A percentile compares a stretch with the other conserved stretches of the same genome.
Evolutionary conservation across 768 basidiomycete genomes (phyloP).

Genomic region (Imleria badia): DNA sequence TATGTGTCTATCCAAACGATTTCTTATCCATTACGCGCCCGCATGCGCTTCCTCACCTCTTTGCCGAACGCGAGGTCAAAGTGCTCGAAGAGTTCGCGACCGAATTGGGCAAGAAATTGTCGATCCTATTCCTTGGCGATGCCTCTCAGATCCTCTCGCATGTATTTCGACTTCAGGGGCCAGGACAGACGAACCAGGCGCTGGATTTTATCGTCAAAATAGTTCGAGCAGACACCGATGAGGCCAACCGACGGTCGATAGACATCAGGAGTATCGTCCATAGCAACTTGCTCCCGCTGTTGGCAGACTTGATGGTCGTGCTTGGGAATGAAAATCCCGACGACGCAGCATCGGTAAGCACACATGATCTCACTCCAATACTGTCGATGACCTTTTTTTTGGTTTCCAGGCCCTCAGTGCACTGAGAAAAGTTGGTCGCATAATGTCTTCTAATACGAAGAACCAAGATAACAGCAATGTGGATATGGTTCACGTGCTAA

Average conservation of each 20-base stretch:
- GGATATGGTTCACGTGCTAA: slow-evolving; percentile 61
- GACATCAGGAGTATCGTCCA: slow-evolving; percentile 54
- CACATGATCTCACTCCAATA: slow-evolving; percentile 16
- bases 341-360: slow-evolving; percentile 45
- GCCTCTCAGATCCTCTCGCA: slow-evolving; percentile 62
- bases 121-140: slow-evolving; percentile 55
- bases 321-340: slow-evolving; percentile 67
- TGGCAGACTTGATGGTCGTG: slow-evolving; percentile 73
- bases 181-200: slow-evolving; percentile 55
- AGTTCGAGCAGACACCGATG: slow-evolving; percentile 47
- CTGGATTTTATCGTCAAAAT: slow-evolving; percentile 61
- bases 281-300: slow-evolving; percentile 64
- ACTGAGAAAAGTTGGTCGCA: slow-evolving; percentile 43
- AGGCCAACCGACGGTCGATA: slow-evolving; percentile 33
- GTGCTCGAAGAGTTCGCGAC: slow-evolving; percentile 62
- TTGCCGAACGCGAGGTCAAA: slow-evolving; percentile 56
- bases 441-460: slow-evolving; percentile 25
- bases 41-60: slow-evolving; percentile 67
- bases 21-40: slow-evolving; percentile 66
- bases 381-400: slow-evolving; percentile 33
- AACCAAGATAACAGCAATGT: slow-evolving; percentile 29
- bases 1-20: slow-evolving; percentile 52
- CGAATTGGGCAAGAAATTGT: slow-evolving; percentile 45
- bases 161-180: slow-evolving; percentile 58
- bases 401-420: slow-evolving; percentile 48